A percentile compares a stretch with the other conserved stretches of the same genome.
Conservation (phyloP, 164 flowering plant genomes). For the Brasenia schreberi region DNA sequence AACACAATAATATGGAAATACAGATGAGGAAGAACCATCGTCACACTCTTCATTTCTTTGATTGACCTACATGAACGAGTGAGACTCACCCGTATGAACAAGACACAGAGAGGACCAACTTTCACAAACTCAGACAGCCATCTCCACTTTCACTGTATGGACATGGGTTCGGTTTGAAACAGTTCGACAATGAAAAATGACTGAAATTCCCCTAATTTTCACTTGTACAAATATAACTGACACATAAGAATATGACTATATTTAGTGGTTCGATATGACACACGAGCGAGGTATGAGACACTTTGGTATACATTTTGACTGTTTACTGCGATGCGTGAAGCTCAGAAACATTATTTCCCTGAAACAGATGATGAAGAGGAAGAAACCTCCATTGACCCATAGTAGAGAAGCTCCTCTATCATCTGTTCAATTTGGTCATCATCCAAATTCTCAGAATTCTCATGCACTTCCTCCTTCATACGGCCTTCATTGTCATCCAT, state of each 20-base stretch:
- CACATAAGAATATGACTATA: background rate
- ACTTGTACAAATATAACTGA: background rate
- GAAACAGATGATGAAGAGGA: background rate
- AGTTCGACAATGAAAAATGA: background rate
- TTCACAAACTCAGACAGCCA: background rate
- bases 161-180: background rate
- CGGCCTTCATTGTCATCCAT: background rate
- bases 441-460: slow-evolving; percentile 3
- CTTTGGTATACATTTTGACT: background rate
- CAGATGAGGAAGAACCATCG: background rate
- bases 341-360: background rate
- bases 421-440: slow-evolving; percentile 11
- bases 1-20: background rate
- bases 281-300: no score
- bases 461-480: background rate
- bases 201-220: background rate
- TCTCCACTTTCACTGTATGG: background rate
- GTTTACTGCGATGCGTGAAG: background rate
- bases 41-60: background rate
- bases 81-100: background rate
- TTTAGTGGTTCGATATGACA: background rate
- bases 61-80: background rate
- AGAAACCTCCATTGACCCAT: slow-evolving; percentile 12
- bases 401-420: slow-evolving; percentile 13
- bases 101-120: background rate